These are phyloP conservation scores for Yarrowia osloensis DNA, from an alignment of 805 yeast species.

Conservation along the genomic window DNA sequence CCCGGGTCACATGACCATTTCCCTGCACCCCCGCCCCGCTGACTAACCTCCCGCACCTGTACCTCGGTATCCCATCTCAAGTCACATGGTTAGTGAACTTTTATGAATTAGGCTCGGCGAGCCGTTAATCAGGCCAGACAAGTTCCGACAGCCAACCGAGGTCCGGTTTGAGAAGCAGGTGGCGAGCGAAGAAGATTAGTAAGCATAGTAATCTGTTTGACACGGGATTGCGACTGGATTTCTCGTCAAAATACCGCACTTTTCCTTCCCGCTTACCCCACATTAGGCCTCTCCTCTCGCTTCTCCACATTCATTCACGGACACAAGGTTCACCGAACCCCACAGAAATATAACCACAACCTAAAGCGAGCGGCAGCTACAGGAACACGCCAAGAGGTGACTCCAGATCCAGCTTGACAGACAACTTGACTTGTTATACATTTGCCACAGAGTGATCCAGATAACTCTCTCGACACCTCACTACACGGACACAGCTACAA, in stretches of 20 bases:
- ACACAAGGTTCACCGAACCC: constrained; percentile 24
- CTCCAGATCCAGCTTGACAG: background rate
- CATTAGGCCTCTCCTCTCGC: background rate
- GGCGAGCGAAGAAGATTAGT: background rate
- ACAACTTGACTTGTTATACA: background rate
- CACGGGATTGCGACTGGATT: background rate
- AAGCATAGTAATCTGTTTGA: background rate
- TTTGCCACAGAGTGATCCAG: too few relatives aligned
- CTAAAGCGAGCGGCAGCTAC: background rate
- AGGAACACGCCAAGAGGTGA: background rate
- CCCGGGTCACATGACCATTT: too few relatives aligned
- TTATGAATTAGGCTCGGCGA: background rate
- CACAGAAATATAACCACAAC: constrained; percentile 20
- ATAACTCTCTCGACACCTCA: background rate
- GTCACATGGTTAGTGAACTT: constrained; percentile 11
- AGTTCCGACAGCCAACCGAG: background rate
- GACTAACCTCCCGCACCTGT: background rate
- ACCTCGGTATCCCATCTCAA: constrained; percentile 9
- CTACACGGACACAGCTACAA: background rate
- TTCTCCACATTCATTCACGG: constrained; percentile 21
- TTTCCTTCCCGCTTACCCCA: background rate
- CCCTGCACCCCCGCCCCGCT: too few relatives aligned
- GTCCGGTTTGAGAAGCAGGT: background rate
- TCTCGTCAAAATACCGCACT: background rate
- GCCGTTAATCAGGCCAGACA: constrained; percentile 17